Percentiles rank a stretch among this genome's conserved stretches.
Evolutionary conservation across 306 rosid genomes (phyloP).

Genomic region (Citrullus amarus): DNA sequence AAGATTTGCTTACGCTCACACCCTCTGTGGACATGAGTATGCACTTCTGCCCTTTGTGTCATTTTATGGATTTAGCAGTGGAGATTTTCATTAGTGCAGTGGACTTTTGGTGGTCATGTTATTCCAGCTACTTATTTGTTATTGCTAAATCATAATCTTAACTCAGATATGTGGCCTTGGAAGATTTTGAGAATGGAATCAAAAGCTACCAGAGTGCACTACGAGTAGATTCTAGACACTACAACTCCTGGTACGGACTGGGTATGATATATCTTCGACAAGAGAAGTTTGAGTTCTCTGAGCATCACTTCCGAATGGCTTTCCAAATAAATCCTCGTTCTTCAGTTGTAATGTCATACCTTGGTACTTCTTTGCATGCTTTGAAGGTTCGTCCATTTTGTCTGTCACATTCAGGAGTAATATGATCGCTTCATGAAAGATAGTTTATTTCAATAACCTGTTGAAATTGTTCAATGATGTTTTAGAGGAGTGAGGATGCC

Average conservation of each 20-base stretch:
- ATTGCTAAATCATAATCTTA: slow-evolving; percentile 17
- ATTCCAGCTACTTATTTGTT: slow-evolving; percentile 12
- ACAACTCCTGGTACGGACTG: slow-evolving; percentile 96
- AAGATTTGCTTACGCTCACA: slow-evolving; percentile 95
- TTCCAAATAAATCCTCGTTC: slow-evolving; percentile 75
- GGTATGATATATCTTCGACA: slow-evolving; percentile 94
- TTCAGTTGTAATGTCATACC: slow-evolving; percentile 87
- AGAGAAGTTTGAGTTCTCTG: slow-evolving; percentile 83
- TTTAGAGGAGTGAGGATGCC: slow-evolving; percentile 80
- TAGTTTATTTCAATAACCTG: slow-evolving; percentile 4
- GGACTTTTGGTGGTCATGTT: not conserved
- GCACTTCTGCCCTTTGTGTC: slow-evolving; percentile 13
- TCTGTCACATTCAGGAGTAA: slow-evolving; percentile 12
- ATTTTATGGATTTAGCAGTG: not conserved
- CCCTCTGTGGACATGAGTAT: slow-evolving; percentile 98
- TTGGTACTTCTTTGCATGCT: slow-evolving; percentile 79
- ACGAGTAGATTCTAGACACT: slow-evolving; percentile 80
- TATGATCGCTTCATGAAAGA: slow-evolving; percentile 13
- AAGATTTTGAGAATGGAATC: slow-evolving; percentile 93
- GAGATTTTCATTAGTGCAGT: not conserved
- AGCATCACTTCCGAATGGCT: slow-evolving; percentile 91
- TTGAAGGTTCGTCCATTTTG: slow-evolving; percentile 49
- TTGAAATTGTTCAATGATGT: slow-evolving; percentile 16
- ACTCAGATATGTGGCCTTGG: slow-evolving; percentile 73
- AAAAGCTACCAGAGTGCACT: slow-evolving; percentile 92